phyloP scores from a whole-genome alignment of 805 yeast genomes.

The Citeromyces nyonsensis region DNA sequence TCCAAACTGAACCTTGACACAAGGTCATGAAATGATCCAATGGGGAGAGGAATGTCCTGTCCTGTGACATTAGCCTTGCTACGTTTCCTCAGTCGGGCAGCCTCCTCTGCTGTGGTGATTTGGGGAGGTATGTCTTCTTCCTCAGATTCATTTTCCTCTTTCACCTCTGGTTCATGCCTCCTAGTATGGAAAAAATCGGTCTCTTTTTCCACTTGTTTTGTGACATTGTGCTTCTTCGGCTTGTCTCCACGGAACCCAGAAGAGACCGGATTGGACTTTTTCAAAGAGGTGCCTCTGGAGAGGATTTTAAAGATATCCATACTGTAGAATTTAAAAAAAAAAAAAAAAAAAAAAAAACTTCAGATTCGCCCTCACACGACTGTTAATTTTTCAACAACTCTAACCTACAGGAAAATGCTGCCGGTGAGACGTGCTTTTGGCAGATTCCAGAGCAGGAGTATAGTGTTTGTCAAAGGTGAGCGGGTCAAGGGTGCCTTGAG shows the following conservation, averaged over 20 bases:
- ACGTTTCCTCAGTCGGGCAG: slow-evolving; percentile 39
- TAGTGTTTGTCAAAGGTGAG: slow-evolving; percentile 28
- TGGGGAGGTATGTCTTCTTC: slow-evolving; percentile 17
- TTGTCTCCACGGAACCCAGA: slow-evolving; percentile 16
- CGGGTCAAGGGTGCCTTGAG: slow-evolving; percentile 61
- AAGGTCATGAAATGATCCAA: slow-evolving; percentile 79
- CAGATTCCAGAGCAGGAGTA: slow-evolving; percentile 3
- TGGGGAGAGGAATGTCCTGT: slow-evolving; percentile 77
- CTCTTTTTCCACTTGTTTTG: slow-evolving; percentile 44
- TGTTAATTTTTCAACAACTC: slow-evolving; percentile 3
- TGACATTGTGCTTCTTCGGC: slow-evolving; percentile 14
- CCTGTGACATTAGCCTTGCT: slow-evolving; percentile 66
- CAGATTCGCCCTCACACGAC: slow-evolving; percentile 5
- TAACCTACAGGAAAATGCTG: no score
- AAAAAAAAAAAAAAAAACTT: background rate
- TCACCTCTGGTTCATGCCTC: slow-evolving; percentile 11
- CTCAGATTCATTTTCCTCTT: slow-evolving; percentile 10
- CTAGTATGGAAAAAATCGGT: slow-evolving; percentile 70
- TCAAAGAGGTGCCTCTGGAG: slow-evolving; percentile 73
- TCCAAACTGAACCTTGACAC: slow-evolving; percentile 53
- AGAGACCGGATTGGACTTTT: slow-evolving; percentile 31
- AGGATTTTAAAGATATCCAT: slow-evolving; percentile 88
- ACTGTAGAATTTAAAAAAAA: slow-evolving; percentile 1
- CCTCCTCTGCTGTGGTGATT: slow-evolving; percentile 42
- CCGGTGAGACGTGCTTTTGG: no score